Evolutionary conservation across 768 basidiomycete species (phyloP).

Genomic region (Agaricus blazei): DNA sequence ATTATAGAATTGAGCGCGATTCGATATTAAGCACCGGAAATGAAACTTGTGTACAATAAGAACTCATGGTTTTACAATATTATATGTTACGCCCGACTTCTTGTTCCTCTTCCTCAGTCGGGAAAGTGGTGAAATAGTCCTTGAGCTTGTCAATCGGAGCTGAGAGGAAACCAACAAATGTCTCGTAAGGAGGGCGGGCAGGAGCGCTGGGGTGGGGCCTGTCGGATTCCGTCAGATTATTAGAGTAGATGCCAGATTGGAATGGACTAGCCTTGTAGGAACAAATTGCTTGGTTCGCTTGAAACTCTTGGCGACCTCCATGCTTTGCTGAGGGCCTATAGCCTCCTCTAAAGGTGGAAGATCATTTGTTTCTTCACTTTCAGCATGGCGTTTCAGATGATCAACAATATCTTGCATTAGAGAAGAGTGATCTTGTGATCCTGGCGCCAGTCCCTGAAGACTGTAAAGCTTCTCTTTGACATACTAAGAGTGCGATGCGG

Average conservation of each 20-base stretch:
- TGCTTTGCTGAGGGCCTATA: slow-evolving; percentile 38
- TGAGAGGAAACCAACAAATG: slow-evolving; percentile 45
- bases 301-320: slow-evolving; percentile 42
- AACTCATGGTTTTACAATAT: too few species aligned
- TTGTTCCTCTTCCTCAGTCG: slow-evolving; percentile 9
- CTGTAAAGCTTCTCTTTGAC: slow-evolving; percentile 37
- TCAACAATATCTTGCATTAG: slow-evolving; percentile 41
- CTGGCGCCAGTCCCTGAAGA: slow-evolving; percentile 40
- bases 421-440: slow-evolving; percentile 36
- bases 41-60: too few species aligned
- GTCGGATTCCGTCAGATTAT: not conserved
- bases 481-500: slow-evolving; percentile 14
- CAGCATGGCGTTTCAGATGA: slow-evolving; percentile 47
- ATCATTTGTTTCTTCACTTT: slow-evolving; percentile 53
- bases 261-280: slow-evolving; percentile 45
- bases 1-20: too few species aligned
- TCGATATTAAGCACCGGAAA: not conserved
- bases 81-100: not conserved
- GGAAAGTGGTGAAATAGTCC: slow-evolving; percentile 37
- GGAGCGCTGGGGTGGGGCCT: slow-evolving; percentile 28
- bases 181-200: slow-evolving; percentile 58
- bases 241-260: not conserved
- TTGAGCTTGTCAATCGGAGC: slow-evolving; percentile 56
- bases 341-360: slow-evolving; percentile 47
- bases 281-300: slow-evolving; percentile 56